Evolutionary conservation across 2,329 filamentous ascomycete species (phyloP), one percentile per base, ranked within the genome.

Genomic region (Fusarium beomiforme): DNA sequence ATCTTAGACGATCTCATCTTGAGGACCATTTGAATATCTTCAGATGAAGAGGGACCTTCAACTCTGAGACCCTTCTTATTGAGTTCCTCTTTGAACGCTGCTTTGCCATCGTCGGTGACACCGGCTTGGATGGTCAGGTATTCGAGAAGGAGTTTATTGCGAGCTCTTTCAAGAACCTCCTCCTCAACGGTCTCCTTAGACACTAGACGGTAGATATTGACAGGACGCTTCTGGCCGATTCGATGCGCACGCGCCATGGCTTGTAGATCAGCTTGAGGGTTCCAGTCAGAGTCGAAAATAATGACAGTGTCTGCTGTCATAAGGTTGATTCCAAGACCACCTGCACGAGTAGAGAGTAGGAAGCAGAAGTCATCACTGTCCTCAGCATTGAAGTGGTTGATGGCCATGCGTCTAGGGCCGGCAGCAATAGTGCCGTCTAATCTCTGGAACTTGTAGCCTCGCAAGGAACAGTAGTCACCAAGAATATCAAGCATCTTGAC

Each of bases 261-360:
- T 80, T 99, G 96, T 73, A 99, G 84, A 85, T 99, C 97, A 10
- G 96, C 96, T 80, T 99, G 96, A 21, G 96, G 97, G 75, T 99
- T 99, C 96, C 97, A 99, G 78, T 98, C 95, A 0, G 96, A 98
- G 80, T 99, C 97, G 76, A 98, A 99, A 46, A 99, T 92, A 75
- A 99, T 91, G 72, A 99, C 96, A 1, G 96, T 99, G 78, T 99
- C 97, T 11, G 96, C 96, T 26, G 96, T 98, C 94, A 98, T 99
- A 58, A 99, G 83, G 77, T 99, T 99, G 85, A 99, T 99, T 69
- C 96, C 96, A n/a, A 99, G 87, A 80, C 96, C 96, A 85, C 96
- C 96, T 58, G 96, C 96, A 77, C 96, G 90, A 3, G 96, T 99
- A 4, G 96, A 99, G 2, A 99, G 87, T 46, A 99, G 85, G 81